phyloP scores from a whole-genome alignment of 176 grass and related monocot species.

The sorghum (Sorghum bicolor) region DNA sequence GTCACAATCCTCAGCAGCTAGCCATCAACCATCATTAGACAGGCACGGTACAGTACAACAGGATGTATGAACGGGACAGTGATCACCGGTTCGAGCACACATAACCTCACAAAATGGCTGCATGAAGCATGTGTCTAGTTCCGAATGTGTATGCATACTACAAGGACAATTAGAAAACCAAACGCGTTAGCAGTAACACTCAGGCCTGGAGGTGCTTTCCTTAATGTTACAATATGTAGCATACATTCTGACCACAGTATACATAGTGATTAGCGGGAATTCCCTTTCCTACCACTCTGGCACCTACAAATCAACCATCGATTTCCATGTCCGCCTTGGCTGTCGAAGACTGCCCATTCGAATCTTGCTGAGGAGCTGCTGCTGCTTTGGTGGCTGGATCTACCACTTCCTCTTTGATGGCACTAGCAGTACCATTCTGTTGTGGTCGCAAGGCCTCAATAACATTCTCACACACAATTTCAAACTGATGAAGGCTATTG shows the following conservation, averaged over 20 bases:
- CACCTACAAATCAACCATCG: constrained; percentile 18
- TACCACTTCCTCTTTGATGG: constrained; percentile 22
- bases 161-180: not conserved
- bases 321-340: constrained; percentile 22
- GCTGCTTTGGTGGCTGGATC: not conserved
- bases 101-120: not conserved
- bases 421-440: constrained; percentile 15
- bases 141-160: not conserved
- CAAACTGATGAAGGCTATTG: constrained; percentile 55
- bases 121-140: not conserved
- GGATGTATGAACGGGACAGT: not conserved
- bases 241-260: not conserved
- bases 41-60: not conserved
- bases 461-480: constrained; percentile 49
- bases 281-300: not conserved
- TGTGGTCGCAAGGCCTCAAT: constrained; percentile 35
- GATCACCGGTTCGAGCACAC: not conserved
- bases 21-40: not conserved
- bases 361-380: not conserved
- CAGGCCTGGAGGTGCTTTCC: not conserved
- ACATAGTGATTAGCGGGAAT: not conserved
- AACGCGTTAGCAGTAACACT: not conserved
- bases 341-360: not conserved
- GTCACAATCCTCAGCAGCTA: not conserved
- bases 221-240: not conserved